These are phyloP conservation scores for Quercus tomentella DNA, from an alignment of 331 rosid genomes.

Conservation along the genomic window DNA sequence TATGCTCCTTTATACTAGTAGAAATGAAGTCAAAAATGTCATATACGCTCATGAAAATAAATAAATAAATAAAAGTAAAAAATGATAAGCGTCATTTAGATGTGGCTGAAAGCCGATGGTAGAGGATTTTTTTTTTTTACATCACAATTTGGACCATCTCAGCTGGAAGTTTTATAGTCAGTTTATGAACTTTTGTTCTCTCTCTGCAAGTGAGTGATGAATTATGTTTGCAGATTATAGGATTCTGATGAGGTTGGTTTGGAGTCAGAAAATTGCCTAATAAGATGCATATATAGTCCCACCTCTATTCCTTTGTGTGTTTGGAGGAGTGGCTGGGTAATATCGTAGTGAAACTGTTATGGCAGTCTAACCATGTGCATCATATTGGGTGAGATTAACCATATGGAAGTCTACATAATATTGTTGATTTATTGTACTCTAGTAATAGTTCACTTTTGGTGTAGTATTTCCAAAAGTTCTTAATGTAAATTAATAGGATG, in stretches of 20 bases:
- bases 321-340: neutral
- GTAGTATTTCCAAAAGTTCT: neutral
- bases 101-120: neutral
- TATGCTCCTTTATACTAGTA: neutral
- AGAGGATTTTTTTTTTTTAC: neutral
- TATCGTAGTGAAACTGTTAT: neutral
- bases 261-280: neutral
- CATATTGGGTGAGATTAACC: neutral
- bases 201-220: too few species aligned
- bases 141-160: neutral
- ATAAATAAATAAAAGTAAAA: neutral
- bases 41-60: too few species aligned
- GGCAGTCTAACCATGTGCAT: too few species aligned
- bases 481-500: neutral
- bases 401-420: neutral
- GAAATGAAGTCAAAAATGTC: too few species aligned
- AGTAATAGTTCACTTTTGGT: neutral
- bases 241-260: neutral
- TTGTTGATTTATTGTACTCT: constrained; percentile 1
- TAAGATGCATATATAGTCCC: neutral
- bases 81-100: neutral
- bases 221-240: neutral
- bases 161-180: neutral
- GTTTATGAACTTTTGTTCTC: neutral
- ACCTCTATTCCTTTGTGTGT: neutral